Base-by-base conservation (phyloP, 192 early-diverging fungal species). In the Ambispora gerdemannii region DNA sequence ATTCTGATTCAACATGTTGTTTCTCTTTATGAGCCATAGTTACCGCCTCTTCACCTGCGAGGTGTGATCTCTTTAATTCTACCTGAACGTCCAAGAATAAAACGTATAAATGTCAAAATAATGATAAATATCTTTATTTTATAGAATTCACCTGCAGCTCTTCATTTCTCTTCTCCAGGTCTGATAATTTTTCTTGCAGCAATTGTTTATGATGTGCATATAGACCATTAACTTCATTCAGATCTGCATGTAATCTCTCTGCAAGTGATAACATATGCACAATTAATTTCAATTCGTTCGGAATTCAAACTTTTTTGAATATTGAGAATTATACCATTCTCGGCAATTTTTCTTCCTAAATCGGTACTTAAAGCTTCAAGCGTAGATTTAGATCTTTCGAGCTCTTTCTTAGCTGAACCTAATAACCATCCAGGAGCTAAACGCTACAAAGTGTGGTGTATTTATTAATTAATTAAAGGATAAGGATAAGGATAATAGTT, bases 391-490 rank as follows among this genome's bases (percentile, higher is more conserved):
- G 76, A 81, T 24, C 83, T 84, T 64, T 86, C 85, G 8, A 86
- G 74, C 38, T 84, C 83, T 67, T 86, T 86, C 34, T 84, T 86
- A 24, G 78, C 67, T 19, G 83, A 71, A 33, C 72, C 81, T 80
- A 8, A 67, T 65, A 65, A 77, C 75, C 32, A 80, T 56, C 75
- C 76, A 74, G 52, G 76, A 73, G 19, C 71, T 71, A 75, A 62
- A 68, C 76, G 77, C 63, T 71, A 35, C 3, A 28, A 50, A 33
- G 20, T 36, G 20, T 30, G 7, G 10, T 32, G 4, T 51, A 32
- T 53, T 17, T 27, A 43, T 43, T 6, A 43, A 43, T 43, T 43
- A 10, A 43, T 43, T 43, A 15, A 43, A 15, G 38, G 6, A 43
- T 10, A 10, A 43, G 15, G 15, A 43, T 10, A 43, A 10, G 6